These are phyloP conservation scores for Lizonia empirigonia DNA, from an alignment of 2,329 filamentous ascomycete species.

Conservation along the genomic window DNA sequence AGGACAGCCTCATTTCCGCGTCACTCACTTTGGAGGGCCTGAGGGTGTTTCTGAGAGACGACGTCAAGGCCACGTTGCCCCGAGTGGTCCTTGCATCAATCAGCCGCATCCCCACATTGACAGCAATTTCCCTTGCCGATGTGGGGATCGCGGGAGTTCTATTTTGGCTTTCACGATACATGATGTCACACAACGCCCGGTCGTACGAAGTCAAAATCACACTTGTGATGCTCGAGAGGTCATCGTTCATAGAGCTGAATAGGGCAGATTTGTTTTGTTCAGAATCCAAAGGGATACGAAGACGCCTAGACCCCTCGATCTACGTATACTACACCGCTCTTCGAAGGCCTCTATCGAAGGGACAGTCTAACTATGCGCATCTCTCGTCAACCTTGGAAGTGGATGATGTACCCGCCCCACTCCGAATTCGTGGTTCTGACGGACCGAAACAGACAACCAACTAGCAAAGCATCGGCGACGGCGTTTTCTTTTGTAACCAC, in stretches of 20 bases:
- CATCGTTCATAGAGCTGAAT: not conserved
- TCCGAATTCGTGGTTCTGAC: conserved; percentile 13
- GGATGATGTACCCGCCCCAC: conserved; percentile 14
- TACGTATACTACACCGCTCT: conserved; percentile 19
- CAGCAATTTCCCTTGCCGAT: conserved; percentile 20
- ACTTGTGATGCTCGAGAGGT: not conserved
- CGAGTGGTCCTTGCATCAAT: conserved; percentile 19
- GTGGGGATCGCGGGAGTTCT: conserved; percentile 5
- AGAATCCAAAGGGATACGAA: not conserved
- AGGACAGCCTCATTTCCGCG: not conserved
- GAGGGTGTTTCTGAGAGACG: not conserved
- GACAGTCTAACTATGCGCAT: conserved; percentile 1
- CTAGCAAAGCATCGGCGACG: conserved; percentile 19
- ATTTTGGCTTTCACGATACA: conserved; percentile 26
- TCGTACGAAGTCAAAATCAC: conserved; percentile 8
- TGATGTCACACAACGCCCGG: conserved; percentile 29
- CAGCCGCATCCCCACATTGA: conserved; percentile 28
- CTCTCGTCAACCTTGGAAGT: not conserved
- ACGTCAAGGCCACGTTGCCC: conserved; percentile 10
- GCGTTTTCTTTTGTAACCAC: not conserved
- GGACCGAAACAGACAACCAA: conserved; percentile 16
- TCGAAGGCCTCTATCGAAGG: not conserved
- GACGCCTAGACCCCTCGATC: conserved; percentile 2
- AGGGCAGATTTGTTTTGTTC: not conserved
- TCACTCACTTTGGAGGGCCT: not conserved